Conservation (phyloP, 352 stramenopile species). For the Phytophthora parvispora region DNA sequence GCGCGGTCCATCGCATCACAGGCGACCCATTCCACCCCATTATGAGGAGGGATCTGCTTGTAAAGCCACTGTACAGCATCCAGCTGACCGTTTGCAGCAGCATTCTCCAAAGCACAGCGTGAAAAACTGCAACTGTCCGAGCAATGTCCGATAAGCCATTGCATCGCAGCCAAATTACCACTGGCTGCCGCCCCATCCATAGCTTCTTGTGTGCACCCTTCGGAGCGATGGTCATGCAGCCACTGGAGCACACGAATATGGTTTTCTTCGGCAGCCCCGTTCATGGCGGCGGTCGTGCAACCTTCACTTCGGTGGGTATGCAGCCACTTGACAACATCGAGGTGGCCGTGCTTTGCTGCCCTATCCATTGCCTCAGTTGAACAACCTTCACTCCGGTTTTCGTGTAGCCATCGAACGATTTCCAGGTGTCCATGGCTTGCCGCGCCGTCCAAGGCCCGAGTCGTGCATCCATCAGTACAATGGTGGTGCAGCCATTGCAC, state of each 20-base stretch:
- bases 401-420: conserved; percentile 31
- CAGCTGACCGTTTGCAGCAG: conserved; percentile 20
- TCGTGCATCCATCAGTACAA: conserved; percentile 24
- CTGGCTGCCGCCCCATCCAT: conserved; percentile 14
- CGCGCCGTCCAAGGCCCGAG: conserved; percentile 23
- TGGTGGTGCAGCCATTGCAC: conserved; percentile 34
- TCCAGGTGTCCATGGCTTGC: conserved; percentile 25
- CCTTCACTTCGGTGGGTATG: conserved; percentile 38
- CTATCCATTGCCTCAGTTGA: conserved; percentile 39
- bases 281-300: conserved; percentile 38
- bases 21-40: conserved; percentile 11
- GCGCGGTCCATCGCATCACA: conserved; percentile 44
- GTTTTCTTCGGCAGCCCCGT: conserved; percentile 28
- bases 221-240: conserved; percentile 25
- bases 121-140: conserved; percentile 21
- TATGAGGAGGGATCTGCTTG: conserved; percentile 1
- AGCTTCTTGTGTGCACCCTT: conserved; percentile 26
- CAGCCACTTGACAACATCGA: conserved; percentile 46
- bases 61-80: conserved; percentile 24
- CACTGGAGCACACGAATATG: conserved; percentile 34
- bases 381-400: conserved; percentile 25
- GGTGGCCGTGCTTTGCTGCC: conserved; percentile 33
- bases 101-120: conserved; percentile 19
- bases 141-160: conserved; percentile 33
- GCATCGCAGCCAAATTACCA: conserved; percentile 24